phyloP scores from a whole-genome alignment of 768 basidiomycete species.

The Hypholoma fasciculare region DNA sequence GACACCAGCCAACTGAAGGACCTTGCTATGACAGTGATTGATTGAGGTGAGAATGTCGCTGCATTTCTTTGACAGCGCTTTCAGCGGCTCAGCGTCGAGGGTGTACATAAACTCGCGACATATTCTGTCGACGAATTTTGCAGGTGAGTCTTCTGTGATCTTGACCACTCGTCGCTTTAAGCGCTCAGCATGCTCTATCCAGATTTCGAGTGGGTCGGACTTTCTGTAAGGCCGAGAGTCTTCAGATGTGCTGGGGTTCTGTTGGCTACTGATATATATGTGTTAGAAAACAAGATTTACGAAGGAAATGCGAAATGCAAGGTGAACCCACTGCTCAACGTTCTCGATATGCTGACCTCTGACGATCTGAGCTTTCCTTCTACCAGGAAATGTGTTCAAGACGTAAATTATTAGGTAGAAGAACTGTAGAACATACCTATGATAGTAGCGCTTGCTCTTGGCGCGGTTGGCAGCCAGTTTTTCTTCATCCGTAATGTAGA shows the following conservation, averaged over 20 bases:
- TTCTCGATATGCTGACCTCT: too few relatives aligned
- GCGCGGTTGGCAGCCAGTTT: conserved; percentile 12
- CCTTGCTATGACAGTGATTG: not conserved
- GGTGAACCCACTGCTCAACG: too few relatives aligned
- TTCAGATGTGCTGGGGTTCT: too few relatives aligned
- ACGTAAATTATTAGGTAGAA: not conserved
- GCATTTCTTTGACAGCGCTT: not conserved
- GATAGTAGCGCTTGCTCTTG: conserved; percentile 15
- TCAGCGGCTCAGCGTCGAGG: not conserved
- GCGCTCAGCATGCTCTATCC: not conserved
- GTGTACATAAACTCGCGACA: not conserved
- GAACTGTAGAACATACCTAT: conserved; percentile 8
- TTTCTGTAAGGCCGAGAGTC: not conserved
- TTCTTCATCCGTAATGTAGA: conserved; percentile 9
- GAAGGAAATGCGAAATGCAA: too few relatives aligned
- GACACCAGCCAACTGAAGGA: not conserved
- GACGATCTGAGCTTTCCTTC: not conserved
- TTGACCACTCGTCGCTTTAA: not conserved
- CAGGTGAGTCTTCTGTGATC: not conserved
- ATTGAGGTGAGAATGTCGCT: not conserved
- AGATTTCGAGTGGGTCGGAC: not conserved
- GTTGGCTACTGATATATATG: not conserved
- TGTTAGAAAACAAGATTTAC: too few relatives aligned
- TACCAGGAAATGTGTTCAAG: not conserved
- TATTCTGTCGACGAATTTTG: not conserved